Base-by-base conservation (phyloP, 805 yeast species). In the Saturnispora dispora region DNA sequence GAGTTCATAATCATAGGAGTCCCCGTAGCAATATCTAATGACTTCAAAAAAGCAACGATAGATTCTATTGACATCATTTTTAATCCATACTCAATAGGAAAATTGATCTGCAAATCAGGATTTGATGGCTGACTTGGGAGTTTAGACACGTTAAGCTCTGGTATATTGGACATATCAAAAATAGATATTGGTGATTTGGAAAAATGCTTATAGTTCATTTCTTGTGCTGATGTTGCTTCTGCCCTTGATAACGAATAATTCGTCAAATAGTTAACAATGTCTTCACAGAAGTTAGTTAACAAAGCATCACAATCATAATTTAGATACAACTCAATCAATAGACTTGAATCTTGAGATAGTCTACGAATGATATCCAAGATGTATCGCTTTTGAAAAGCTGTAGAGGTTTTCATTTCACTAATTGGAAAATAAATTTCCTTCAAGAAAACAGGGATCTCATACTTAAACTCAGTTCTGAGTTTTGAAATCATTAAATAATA, bases 401-500 rank as follows among this genome's bases (percentile, higher is more conserved):
- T 88, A 1, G 97, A 86, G 2, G 95, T 82, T 62, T 83, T 86
- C 81, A 93, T 79, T 62, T 91, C 98, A 45, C 93, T 78, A 42
- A 95, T 88, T 3, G 98, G 96, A 68, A 93, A 85, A 65, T 93
- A 93, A 49, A 91, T 88, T 61, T 93, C 98, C 44, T 83, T 85
- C 71, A 90, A 79, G 62, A 95, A 87, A 0, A 95, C 96, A 1
- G 96, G 96, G 44, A 93, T 87, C 64, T 93, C 99, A 57, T 85
- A 78, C 67, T 90, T 91, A 72, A 93, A 89, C 58, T 86, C 93
- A 13, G 85, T 77, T 63, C 99, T 80, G 59, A 95, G 71, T 59
- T 88, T 85, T 23, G 89, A 79, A 40, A 91, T 73, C 58, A 93
- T 73, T 41, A 91, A 71, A 96, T 96, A 93, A 71, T 89, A 89